Evolutionary conservation across 352 stramenopile species (phyloP).

Genomic region (Pythium scleroteichum): DNA sequence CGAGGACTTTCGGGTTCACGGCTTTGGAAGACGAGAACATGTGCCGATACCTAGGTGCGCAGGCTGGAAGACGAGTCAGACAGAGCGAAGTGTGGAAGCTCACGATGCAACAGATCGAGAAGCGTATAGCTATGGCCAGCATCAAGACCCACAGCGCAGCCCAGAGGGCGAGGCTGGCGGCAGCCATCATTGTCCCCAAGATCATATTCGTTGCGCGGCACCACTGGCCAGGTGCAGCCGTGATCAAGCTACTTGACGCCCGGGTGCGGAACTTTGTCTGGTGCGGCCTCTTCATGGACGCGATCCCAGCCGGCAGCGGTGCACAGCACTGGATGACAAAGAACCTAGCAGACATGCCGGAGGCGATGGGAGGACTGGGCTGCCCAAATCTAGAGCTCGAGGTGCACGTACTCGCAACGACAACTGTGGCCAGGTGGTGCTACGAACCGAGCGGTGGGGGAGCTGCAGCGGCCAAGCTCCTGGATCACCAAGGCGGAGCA

Average conservation of each 20-base stretch:
- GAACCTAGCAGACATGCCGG: too few species aligned
- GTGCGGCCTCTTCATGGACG: neutral
- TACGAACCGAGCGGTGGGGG: too few species aligned
- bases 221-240: neutral
- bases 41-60: too few species aligned
- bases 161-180: neutral
- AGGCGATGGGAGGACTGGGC: too few species aligned
- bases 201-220: constrained; percentile 14
- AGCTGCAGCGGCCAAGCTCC: too few species aligned
- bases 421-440: too few species aligned
- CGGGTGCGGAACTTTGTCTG: neutral
- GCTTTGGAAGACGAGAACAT: neutral
- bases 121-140: neutral
- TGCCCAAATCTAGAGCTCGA: too few species aligned
- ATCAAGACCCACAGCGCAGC: neutral
- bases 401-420: too few species aligned
- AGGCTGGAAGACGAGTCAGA: too few species aligned
- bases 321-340: neutral
- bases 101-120: neutral
- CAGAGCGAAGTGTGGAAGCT: neutral
- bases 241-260: neutral
- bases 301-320: neutral
- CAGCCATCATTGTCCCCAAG: constrained; percentile 15
- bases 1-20: neutral
- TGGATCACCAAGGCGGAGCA: too few species aligned